A percentile compares a stretch with the other conserved stretches of the same genome.
These are phyloP conservation scores for Corniculantispora saksenae DNA, from an alignment of 2,329 filamentous ascomycete species.

Conservation along the genomic window DNA sequence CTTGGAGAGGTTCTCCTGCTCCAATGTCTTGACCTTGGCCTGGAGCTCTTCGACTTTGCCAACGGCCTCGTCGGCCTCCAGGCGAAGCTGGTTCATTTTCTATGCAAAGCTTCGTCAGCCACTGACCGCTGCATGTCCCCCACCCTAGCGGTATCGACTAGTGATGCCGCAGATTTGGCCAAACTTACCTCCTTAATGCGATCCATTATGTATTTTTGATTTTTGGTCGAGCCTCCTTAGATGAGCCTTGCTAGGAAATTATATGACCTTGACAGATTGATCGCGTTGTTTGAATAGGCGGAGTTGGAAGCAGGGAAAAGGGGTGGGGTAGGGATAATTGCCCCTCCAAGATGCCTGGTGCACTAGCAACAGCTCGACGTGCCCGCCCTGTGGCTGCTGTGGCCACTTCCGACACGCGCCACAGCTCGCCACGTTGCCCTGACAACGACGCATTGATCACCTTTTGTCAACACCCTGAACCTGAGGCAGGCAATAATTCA, in stretches of 20 bases:
- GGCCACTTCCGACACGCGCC: slow-evolving; percentile 9
- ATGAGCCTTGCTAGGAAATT: slow-evolving; percentile 9
- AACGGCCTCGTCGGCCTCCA: slow-evolving; percentile 86
- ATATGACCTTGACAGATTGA: slow-evolving; percentile 14
- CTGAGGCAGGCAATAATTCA: neutral
- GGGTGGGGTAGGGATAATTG: slow-evolving; percentile 22
- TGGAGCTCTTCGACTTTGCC: slow-evolving; percentile 85
- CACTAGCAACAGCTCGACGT: slow-evolving; percentile 6
- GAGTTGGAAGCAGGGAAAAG: slow-evolving; percentile 21
- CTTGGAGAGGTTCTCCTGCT: slow-evolving; percentile 94
- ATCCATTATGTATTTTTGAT: slow-evolving; percentile 63
- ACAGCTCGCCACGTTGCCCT: slow-evolving; percentile 13
- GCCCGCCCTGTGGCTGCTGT: slow-evolving; percentile 8
- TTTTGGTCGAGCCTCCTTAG: slow-evolving; percentile 20
- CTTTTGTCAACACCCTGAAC: neutral
- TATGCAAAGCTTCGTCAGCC: slow-evolving; percentile 41
- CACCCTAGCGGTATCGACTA: neutral
- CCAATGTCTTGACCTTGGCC: slow-evolving; percentile 80
- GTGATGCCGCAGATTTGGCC: neutral
- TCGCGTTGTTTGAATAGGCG: slow-evolving; percentile 19
- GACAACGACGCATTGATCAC: slow-evolving; percentile 19
- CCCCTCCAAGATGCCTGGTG: slow-evolving; percentile 18
- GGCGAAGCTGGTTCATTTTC: slow-evolving; percentile 94
- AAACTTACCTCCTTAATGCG: slow-evolving; percentile 83
- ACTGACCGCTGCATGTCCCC: slow-evolving; percentile 18